phyloP scores from a whole-genome alignment of 345 rosid genomes.

The Rhizophora mangle region DNA sequence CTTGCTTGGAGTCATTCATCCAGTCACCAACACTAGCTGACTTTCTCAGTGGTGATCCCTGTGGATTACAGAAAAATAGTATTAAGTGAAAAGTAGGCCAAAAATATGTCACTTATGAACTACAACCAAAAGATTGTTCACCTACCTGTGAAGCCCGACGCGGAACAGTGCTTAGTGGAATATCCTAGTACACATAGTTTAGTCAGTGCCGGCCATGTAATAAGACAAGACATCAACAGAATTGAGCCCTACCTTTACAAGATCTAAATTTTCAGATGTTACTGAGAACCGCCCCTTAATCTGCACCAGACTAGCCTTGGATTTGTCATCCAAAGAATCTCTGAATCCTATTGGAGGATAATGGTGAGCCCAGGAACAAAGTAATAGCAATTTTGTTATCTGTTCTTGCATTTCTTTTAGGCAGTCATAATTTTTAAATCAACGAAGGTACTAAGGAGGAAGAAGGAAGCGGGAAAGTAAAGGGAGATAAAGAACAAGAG shows the following conservation, averaged over 20 bases:
- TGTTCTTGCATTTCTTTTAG: not conserved
- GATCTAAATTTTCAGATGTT: conserved; percentile 94
- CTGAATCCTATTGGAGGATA: conserved; percentile 57
- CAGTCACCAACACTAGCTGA: conserved; percentile 98
- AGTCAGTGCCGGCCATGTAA: conserved; percentile 40
- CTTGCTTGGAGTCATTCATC: conserved; percentile 63
- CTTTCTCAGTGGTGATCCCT: conserved; percentile 86
- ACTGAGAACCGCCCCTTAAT: conserved; percentile 97
- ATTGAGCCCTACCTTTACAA: conserved; percentile 64
- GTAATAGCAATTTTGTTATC: not conserved
- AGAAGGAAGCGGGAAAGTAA: not conserved
- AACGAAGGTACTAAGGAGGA: not conserved
- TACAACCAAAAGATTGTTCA: conserved; percentile 27
- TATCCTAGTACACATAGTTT: conserved; percentile 60
- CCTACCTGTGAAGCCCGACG: conserved; percentile 86
- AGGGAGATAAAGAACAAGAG: not conserved
- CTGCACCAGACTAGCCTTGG: conserved; percentile 88
- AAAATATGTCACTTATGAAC: conserved; percentile 10
- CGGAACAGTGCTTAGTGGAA: conserved; percentile 72
- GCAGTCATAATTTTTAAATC: not conserved
- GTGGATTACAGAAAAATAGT: conserved; percentile 29
- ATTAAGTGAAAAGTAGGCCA: conserved; percentile 20
- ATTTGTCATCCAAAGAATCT: conserved; percentile 88
- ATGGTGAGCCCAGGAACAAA: not conserved
- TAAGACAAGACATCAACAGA: conserved; percentile 12